Evolutionary conservation across 495 filamentous ascomycete species (phyloP).

Genomic region (Neurospora cerealis): DNA sequence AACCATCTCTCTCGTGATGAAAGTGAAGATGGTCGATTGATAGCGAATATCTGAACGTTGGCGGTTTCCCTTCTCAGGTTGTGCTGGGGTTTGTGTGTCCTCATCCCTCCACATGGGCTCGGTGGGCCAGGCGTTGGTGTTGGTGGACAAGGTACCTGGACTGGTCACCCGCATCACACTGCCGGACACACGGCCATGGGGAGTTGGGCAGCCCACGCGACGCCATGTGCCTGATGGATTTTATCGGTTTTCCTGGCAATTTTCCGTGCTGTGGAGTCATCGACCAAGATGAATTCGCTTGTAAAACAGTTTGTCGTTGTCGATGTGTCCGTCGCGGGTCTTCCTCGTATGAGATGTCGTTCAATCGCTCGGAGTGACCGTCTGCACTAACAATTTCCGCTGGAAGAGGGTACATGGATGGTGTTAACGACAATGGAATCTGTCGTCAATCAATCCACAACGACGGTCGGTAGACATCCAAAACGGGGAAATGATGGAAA

Average conservation of each 20-base stretch:
- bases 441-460: slow-evolving; percentile 9
- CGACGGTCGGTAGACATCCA: background rate
- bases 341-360: background rate
- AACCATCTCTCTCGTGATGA: background rate
- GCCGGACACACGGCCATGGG: background rate
- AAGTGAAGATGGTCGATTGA: background rate
- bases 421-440: slow-evolving; percentile 1
- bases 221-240: background rate
- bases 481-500: slow-evolving; percentile 10
- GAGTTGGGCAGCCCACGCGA: background rate
- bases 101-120: background rate
- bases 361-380: slow-evolving; percentile 1
- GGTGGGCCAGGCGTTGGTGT: background rate
- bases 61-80: background rate
- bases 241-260: background rate
- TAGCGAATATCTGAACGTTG: background rate
- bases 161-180: background rate
- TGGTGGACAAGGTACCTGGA: background rate
- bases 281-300: background rate
- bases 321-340: background rate
- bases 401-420: slow-evolving; percentile 8
- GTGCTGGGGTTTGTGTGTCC: background rate
- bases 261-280: background rate
- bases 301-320: background rate
- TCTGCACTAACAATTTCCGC: slow-evolving; percentile 11